Conservation (phyloP, 371 early-diverging fungal genomes). For the Syncephalastrum racemosum region DNA sequence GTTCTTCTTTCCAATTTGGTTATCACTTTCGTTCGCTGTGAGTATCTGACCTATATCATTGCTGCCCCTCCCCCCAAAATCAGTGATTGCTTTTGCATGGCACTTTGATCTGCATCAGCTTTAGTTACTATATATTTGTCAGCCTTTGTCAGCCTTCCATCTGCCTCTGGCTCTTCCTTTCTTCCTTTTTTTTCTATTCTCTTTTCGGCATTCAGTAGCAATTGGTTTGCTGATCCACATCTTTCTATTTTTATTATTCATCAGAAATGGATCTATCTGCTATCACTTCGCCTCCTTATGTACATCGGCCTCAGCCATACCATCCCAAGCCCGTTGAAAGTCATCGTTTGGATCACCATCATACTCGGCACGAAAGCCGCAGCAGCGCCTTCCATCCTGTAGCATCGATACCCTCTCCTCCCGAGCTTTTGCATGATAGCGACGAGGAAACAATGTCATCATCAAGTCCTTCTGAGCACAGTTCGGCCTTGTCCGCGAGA, state of each 20-base stretch:
- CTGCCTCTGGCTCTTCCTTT: slow-evolving; percentile 4
- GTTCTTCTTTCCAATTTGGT: no score
- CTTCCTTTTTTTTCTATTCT: not conserved
- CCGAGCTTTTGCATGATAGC: slow-evolving; percentile 38
- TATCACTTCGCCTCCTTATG: slow-evolving; percentile 12
- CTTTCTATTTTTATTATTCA: slow-evolving; percentile 10
- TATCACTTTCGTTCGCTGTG: not conserved
- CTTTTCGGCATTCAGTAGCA: not conserved
- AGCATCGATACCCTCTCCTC: slow-evolving; percentile 24
- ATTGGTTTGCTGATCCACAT: slow-evolving; percentile 5
- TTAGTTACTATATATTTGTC: slow-evolving; percentile 6
- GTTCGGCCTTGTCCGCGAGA: slow-evolving; percentile 16
- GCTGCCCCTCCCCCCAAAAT: slow-evolving; percentile 7
- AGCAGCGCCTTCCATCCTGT: slow-evolving; percentile 12
- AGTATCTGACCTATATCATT: not conserved
- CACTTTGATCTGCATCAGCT: no score
- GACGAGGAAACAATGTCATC: slow-evolving; percentile 24
- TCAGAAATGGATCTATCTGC: slow-evolving; percentile 17
- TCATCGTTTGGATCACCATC: slow-evolving; percentile 9
- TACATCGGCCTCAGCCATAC: slow-evolving; percentile 9
- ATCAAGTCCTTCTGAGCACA: slow-evolving; percentile 16
- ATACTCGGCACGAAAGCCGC: slow-evolving; percentile 1
- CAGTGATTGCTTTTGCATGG: slow-evolving; percentile 1
- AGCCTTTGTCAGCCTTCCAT: slow-evolving; percentile 1
- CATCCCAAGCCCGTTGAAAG: not conserved